Base-by-base conservation (phyloP, 352 stramenopile genomes). In the Pythium brachiatum region DNA sequence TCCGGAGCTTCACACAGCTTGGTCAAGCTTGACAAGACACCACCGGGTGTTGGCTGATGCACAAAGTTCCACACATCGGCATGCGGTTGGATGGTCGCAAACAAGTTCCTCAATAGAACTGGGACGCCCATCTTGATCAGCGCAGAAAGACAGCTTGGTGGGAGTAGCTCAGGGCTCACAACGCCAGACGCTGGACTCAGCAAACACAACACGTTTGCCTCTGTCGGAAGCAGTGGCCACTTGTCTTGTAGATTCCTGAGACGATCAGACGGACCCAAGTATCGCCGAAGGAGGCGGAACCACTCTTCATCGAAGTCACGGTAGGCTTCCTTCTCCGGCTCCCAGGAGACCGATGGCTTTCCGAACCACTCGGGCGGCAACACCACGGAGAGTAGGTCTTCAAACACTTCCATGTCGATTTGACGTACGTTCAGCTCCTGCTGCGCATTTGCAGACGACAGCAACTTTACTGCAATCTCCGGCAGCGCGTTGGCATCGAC, bases 61-160 rank as follows among this genome's bases (percentile, higher is more conserved):
- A 91, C 81, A 62, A 86, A 87, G 21, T 79, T 74, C 82, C 82
- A 91, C n/a, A 91, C 74, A 18, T 83, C 75, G 23, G 62, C 64
- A 46, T 82, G 68, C 2, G 79, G 79, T 38, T 85, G 75, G 48
- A 85, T 76, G 39, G 60, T 68, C 32, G 74, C 62, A 57, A 91
- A 87, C 21, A 89, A 52, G 9, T 80, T 78, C 26, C 75, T 75
- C 16, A 89, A 47, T 15, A 91, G 69, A 41, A 91, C 56, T 11
- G 76, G 76, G 15, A 89, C 72, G 53, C 70, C 62, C 27, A 91
- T 46, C 23, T 80, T 67, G 18, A 31, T 55, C 20, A 69, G 36
- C n/a, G 62, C 62, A 26, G 36, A 4, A 3, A 69, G 12, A 43
- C 62, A 69, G 3, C 15, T 26, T 12, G 69, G 53, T 31, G 82